These are phyloP conservation scores for Ceratocystis lukuohia DNA, from an alignment of 2,329 filamentous ascomycete genomes.

Conservation along the genomic window DNA sequence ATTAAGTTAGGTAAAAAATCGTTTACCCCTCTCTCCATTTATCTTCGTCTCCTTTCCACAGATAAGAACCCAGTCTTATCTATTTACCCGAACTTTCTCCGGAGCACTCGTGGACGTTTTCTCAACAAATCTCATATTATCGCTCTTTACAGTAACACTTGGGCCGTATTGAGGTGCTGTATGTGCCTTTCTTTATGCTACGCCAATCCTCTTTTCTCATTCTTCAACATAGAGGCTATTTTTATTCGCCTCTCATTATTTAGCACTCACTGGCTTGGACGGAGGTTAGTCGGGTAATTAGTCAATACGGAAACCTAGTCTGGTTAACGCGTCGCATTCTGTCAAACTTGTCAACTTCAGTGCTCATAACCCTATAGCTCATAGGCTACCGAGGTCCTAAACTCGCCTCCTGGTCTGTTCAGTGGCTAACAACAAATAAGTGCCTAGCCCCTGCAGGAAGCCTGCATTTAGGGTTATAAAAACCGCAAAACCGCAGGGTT, in stretches of 20 bases:
- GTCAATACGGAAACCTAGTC: not conserved
- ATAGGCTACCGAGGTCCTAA: not conserved
- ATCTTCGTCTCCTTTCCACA: no score
- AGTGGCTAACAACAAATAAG: not conserved
- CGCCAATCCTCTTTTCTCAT: not conserved
- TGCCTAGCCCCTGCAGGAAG: not conserved
- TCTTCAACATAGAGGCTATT: not conserved
- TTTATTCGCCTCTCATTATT: not conserved
- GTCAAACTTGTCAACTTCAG: not conserved
- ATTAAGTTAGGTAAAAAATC: no score
- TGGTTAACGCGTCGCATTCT: not conserved
- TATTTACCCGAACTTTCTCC: no score
- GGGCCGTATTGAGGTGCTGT: not conserved
- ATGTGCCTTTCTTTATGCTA: not conserved
- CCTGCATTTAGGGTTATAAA: not conserved
- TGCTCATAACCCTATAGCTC: not conserved
- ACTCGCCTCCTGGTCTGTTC: no score
- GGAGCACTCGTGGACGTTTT: no score
- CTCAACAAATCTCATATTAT: no score
- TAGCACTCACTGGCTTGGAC: not conserved
- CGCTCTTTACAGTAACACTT: not conserved
- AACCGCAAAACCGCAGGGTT: not conserved
- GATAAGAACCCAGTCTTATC: no score
- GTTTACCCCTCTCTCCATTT: no score
- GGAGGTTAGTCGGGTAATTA: constrained; percentile 6